Base-by-base conservation (phyloP, 768 basidiomycete species). In the Naganishia randhawae region DNA sequence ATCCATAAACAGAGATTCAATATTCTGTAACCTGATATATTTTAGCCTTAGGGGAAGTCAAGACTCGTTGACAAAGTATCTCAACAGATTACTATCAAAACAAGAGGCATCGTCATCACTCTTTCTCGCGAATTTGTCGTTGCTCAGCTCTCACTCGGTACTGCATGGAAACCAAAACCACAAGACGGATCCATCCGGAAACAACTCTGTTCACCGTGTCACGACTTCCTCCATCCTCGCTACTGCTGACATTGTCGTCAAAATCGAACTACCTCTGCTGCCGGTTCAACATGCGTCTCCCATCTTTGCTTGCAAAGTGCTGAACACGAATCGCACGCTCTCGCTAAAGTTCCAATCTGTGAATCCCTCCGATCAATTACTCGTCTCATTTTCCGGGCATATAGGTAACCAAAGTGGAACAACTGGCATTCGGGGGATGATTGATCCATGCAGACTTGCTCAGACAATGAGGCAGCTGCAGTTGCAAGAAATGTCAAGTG, bases 251-350 rank as follows among this genome's bases (percentile, higher is more conserved):
- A 61, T 61, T 25, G 33, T 61, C 25, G 57, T 61, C 37, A 35
- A n/a, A 39, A 27, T 61, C 19, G 35, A 29, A 13, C 19, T 22
- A n/a, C 57, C 57, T n/a, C 27, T 61, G 41, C 25, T 61, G 39
- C 57, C 57, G 37, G 57, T 61, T 25, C 57, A 61, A 41, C 57
- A 61, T 22, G 39, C 57, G 25, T 61, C 57, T 37, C 57, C 57
- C 19, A 61, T 61, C n/a, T 61, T 61, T 39, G 57, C 3, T 27
- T 61, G 57, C 37, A 25, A 22, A 29, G 57, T 61, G 2, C n/a
- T 37, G 11, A 41, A 39, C 22, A 61, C 57, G 37, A 35, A 14
- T 4, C 57, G 39, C 39, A 61, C 37, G 6, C 37, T 61, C n/a
- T 42, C 57, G n/a, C 37, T 61, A 4, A 41, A 29, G 9, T 61